Evolutionary conservation across 202 grass and related monocot genomes (phyloP).

Genomic region (Zoysia matrella): DNA sequence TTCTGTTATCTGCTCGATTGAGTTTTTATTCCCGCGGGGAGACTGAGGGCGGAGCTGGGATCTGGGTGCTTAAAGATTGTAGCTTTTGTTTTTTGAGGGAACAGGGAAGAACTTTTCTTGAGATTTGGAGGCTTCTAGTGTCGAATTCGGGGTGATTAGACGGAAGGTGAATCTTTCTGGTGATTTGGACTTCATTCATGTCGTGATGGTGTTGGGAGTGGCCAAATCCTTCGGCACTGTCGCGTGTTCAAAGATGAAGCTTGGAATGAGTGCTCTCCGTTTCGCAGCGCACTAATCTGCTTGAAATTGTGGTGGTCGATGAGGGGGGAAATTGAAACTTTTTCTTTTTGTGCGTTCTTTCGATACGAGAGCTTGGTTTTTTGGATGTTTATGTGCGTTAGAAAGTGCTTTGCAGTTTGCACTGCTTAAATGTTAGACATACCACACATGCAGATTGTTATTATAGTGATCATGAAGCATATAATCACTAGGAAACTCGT

Average conservation of each 20-base stretch:
- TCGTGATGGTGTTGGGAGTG: slow-evolving; percentile 3
- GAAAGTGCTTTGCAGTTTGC: no score
- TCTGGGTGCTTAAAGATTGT: slow-evolving; percentile 20
- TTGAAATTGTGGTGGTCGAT: no score
- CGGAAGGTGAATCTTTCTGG: slow-evolving; percentile 11
- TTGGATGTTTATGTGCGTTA: no score
- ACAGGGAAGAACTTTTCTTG: background rate
- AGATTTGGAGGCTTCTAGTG: background rate
- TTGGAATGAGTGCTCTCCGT: background rate
- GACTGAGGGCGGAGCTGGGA: background rate
- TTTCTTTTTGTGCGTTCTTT: background rate
- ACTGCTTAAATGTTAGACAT: background rate
- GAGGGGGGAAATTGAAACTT: background rate
- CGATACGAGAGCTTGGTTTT: background rate
- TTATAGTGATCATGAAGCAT: background rate
- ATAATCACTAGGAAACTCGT: background rate
- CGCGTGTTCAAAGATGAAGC: background rate
- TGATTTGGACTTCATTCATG: slow-evolving; percentile 32
- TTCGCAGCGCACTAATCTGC: background rate
- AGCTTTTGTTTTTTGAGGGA: background rate
- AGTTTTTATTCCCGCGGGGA: slow-evolving; percentile 1
- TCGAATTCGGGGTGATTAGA: slow-evolving; percentile 14
- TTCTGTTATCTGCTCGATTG: slow-evolving; percentile 30
- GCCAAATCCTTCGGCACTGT: background rate
- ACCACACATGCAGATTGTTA: background rate